Base-by-base conservation (phyloP, 768 basidiomycete species). In the Pleurotus tuoliensis region DNA sequence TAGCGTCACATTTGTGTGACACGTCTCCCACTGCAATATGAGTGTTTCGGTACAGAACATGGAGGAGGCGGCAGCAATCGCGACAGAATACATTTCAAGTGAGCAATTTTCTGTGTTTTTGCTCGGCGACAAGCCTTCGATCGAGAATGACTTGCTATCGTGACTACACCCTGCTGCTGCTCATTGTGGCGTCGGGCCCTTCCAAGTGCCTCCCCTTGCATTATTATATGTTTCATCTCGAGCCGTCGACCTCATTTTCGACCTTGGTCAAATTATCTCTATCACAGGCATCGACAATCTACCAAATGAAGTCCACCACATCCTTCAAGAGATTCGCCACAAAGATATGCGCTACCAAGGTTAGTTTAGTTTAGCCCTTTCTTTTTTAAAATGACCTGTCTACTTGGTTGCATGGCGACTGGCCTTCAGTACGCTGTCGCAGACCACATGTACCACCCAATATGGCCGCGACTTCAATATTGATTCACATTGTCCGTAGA, bases 71-170 rank as follows among this genome's bases (percentile, higher is more conserved):
- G 72, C 74, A 24, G 68, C 63, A 18, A 67, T 79, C 43, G 76
- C 76, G 3, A 67, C 73, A 25, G 78, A 79, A 61, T 79, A 73
- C 58, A 74, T 79, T 30, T 73, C 74, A 50, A 78, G 78, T 77
- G 24, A 61, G 76, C 67, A 15, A 13, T n/a, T 45, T 51, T 48
- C 25, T 57, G 47, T 22, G 25, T 52, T 46, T 44, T 40, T 16
- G 24, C n/a, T 16, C 24, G 9, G 20, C 7, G 46, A 39, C 8
- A 55, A 15, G 18, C 22, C 11, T 11, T 38, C 25, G 47, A 48
- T 43, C 39, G 34, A 40, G 38, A 38, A 38, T 6, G 22, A 34
- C n/a, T 25, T 7, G 18, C 13, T 24, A n/a, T 57, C 13, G 27
- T 25, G 20, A 16, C 43, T 15, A 38, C 41, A 18, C 37, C 43